A percentile compares a stretch with the other conserved stretches of the same genome.
Conservation (phyloP, 108 stramenopile species). For the Skeletonema costatum region DNA sequence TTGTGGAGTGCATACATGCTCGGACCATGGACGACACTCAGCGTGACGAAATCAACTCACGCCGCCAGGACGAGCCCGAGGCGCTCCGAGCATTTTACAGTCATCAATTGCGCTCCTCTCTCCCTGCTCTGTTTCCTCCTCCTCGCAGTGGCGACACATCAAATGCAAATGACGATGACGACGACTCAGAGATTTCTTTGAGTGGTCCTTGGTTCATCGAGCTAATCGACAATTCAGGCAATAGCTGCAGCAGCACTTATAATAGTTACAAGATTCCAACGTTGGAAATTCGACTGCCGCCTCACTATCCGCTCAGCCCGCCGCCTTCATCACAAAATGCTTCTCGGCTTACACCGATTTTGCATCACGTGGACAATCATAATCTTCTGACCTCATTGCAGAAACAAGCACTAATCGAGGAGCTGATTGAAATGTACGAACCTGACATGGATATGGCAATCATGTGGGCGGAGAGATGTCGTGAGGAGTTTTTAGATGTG, state of each 20-base stretch:
- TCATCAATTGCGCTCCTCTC: slow-evolving; percentile 17
- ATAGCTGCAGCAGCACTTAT: neutral
- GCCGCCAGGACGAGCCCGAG: slow-evolving; percentile 41
- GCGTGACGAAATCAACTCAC: slow-evolving; percentile 10
- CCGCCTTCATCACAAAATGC: neutral
- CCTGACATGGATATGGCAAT: slow-evolving; percentile 26
- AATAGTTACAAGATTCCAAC: neutral
- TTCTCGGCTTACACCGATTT: neutral
- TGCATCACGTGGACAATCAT: slow-evolving; percentile 15
- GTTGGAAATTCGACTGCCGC: slow-evolving; percentile 16
- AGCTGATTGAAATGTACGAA: slow-evolving; percentile 24
- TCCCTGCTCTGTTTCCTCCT: neutral
- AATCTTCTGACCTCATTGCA: neutral
- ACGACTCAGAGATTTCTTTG: neutral
- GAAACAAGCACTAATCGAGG: slow-evolving; percentile 2
- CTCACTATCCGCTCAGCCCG: slow-evolving; percentile 11
- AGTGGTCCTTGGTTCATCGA: slow-evolving; percentile 31
- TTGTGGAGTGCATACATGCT: no score
- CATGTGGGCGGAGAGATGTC: slow-evolving; percentile 31
- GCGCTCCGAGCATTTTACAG: slow-evolving; percentile 53
- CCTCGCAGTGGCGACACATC: no score
- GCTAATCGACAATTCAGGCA: neutral
- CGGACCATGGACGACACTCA: no score
- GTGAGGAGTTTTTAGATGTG: slow-evolving; percentile 10
- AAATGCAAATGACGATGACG: neutral